Evolutionary conservation across 768 basidiomycete species (phyloP).

Genomic region (Lentinula lateritia): DNA sequence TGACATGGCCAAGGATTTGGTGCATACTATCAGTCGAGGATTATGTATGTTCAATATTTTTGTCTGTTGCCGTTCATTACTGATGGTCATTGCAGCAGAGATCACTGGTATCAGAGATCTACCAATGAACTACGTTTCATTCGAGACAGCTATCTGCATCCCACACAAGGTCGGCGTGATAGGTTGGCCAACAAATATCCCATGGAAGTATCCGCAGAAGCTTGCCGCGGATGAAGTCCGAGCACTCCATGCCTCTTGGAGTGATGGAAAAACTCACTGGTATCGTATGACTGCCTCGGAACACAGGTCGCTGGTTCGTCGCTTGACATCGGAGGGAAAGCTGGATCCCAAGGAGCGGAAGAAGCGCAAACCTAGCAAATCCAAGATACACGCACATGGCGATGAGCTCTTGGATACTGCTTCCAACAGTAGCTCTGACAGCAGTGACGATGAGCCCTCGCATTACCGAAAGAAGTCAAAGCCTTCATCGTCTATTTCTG

Average conservation of each 20-base stretch:
- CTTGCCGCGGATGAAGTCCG: background rate
- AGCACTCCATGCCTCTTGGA: background rate
- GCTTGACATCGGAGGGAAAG: too few relatives aligned
- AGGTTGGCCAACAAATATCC: background rate
- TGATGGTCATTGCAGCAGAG: background rate
- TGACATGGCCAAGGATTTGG: background rate
- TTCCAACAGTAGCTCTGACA: too few relatives aligned
- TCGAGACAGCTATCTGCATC: background rate
- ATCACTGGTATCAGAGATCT: background rate
- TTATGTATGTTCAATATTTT: too few relatives aligned
- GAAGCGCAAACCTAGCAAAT: too few relatives aligned
- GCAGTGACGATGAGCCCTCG: too few relatives aligned
- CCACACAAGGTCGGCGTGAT: background rate
- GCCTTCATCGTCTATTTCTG: too few relatives aligned
- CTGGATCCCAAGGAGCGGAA: too few relatives aligned
- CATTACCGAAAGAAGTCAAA: too few relatives aligned
- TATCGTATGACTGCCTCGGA: background rate
- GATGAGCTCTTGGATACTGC: too few relatives aligned
- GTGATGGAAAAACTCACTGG: background rate
- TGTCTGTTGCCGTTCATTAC: too few relatives aligned
- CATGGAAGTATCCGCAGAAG: background rate
- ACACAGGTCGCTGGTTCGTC: too few relatives aligned
- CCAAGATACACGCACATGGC: too few relatives aligned
- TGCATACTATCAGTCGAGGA: background rate
- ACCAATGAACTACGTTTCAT: background rate